Base-by-base conservation (phyloP, 768 basidiomycete genomes). In the Mycena floridula region DNA sequence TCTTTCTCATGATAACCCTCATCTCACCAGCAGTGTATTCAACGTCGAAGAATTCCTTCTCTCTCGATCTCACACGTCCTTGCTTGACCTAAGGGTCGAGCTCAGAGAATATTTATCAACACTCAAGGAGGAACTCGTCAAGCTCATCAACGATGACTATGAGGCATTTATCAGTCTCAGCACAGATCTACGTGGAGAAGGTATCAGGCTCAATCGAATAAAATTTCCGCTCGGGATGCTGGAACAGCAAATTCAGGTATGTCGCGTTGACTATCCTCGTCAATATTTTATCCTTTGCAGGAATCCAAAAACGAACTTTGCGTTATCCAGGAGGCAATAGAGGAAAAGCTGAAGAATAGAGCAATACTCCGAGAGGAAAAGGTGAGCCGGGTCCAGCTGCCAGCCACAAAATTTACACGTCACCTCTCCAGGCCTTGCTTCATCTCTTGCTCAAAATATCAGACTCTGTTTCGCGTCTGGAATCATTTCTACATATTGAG, bases 141-240 rank as follows among this genome's bases (percentile, higher is more conserved):
- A 82, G 56, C 80, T 98, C 56, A 96, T 98, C 60, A 98, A 99
- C 63, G 86, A 92, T 54, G 96, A 98, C 65, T 99, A 98, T 57
- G 93, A 93, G 61, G 93, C 93, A 12, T 99, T 98, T 60, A 95
- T 98, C 56, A 91, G 89, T 54, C 72, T 99, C 24, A 94, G 94
- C 51, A 93, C 94, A 3, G 92, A 97, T 55, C 61, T 98, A 51
- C 76, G 82, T 52, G 91, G 86, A 36, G 94, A 97, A 64, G 86
- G 88, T 3, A 69, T 72, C 28, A 72, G 90, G 50, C 60, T 95
- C 53, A 72, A 75, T 46, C 68, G 75, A 46, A 59, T 99, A 46
- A 81, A 82, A 51, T 62, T 61, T 21, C 94, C 95, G 1, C 60
- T 99, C 42, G 63, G 57, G 7, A 71, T 68, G 18, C 60, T 98